Base-by-base conservation (phyloP, 2,329 filamentous ascomycete genomes). In the Phyllachora maydis region DNA sequence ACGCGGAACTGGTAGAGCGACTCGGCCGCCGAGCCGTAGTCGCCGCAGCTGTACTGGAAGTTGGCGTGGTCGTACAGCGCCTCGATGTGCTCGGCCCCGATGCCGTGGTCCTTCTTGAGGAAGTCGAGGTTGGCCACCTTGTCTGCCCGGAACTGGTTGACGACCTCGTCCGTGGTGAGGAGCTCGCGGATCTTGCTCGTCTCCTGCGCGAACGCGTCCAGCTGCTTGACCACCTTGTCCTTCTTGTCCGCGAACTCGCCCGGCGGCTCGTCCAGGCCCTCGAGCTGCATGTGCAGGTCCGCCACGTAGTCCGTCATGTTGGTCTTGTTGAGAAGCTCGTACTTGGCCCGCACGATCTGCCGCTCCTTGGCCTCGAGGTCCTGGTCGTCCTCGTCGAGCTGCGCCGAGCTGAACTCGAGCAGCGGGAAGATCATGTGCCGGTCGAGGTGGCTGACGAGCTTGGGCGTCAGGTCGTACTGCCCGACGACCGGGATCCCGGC, bases 291-390 rank as follows among this genome's bases (percentile, higher is more conserved):
- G 61, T 91, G 81, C 36, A 98, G 59, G 42, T 74, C 77, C 43
- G 83, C 83, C 26, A 95, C 79, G 48, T 91, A 98, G 53, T 98
- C 88, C 41, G 76, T 88, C 88, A 98, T 98, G 62, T 95, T 93
- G 42, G 88, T 95, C 49, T 82, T 73, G 58, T 91, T 85, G 37
- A 98, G 69, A 28, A 98, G 70, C 54, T 85, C 74, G 50, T 85
- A 92, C 53, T 92, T 92, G 39, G 82, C 71, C 45, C 76, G 68
- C 32, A 74, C 73, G 39, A 91, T 72, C 47, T 83, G 72, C 40
- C 59, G 59, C 26, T 65, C 52, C 50, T 62, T 52, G 18, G 45
- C 51, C 31, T 56, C 54, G 26, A 53, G 49, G 29, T 60, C 58
- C 13, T 21, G 28, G 40, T 62, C 65, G 37, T 69, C 65, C 42